These are phyloP conservation scores for Phytopythium kandeliae DNA, from an alignment of 352 stramenopile species.

Conservation along the genomic window DNA sequence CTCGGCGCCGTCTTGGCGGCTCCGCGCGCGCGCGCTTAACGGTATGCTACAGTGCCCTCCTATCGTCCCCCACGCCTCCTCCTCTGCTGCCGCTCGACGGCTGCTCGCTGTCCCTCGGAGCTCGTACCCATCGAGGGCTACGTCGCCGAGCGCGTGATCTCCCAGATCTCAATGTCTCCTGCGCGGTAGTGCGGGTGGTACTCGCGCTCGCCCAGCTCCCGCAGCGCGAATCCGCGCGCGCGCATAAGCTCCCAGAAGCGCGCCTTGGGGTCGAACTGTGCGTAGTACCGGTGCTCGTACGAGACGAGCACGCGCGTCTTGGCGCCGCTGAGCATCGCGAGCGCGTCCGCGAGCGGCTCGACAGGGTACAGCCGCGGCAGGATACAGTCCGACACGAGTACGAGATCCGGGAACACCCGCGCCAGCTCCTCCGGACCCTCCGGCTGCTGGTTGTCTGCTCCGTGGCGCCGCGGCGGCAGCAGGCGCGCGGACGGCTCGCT, in stretches of 20 bases:
- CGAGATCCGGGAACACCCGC: constrained; percentile 47
- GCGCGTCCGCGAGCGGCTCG: constrained; percentile 88
- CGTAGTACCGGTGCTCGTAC: constrained; percentile 85
- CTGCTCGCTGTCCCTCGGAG: neutral
- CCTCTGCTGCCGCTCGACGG: neutral
- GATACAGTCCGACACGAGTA: constrained; percentile 95
- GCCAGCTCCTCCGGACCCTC: constrained; percentile 1
- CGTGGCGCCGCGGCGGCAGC: constrained; percentile 7
- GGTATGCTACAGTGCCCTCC: constrained; percentile 7
- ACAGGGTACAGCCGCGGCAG: constrained; percentile 95
- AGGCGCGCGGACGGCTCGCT: constrained; percentile 25
- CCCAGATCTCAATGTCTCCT: constrained; percentile 90
- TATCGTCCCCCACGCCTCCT: constrained; percentile 7
- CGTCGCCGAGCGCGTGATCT: constrained; percentile 16
- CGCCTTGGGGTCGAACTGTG: constrained; percentile 72
- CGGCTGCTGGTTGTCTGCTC: neutral
- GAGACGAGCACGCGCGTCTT: constrained; percentile 74
- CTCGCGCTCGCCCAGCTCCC: constrained; percentile 37
- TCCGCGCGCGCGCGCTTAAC: too few species aligned
- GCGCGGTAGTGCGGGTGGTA: constrained; percentile 74
- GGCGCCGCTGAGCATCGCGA: constrained; percentile 56
- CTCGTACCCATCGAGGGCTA: too few species aligned
- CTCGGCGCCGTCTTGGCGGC: too few species aligned
- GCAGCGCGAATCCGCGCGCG: constrained; percentile 36
- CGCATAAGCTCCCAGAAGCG: constrained; percentile 75